Percentiles rank a stretch among this genome's conserved stretches.
These are phyloP conservation scores for Quercus ilex DNA, from an alignment of 306 rosid genomes.

Conservation along the genomic window DNA sequence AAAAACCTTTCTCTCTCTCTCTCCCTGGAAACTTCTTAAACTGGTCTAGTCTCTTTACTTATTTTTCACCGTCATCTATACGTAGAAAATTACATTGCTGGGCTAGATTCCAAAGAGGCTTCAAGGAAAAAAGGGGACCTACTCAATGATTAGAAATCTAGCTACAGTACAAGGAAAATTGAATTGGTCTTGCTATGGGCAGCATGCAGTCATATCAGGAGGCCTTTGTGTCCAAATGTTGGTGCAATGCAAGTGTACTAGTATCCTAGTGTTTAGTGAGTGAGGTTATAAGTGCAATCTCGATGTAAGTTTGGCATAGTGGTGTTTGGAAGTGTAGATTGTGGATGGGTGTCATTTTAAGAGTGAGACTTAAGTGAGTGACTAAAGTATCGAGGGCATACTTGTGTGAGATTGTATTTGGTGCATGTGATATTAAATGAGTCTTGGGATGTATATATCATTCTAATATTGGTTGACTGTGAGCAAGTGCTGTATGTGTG, in stretches of 20 bases:
- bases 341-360: too few species aligned
- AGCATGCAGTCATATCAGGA: too few species aligned
- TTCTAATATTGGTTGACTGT: not conserved
- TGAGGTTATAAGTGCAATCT: too few species aligned
- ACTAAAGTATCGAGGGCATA: not conserved
- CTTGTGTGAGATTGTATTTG: not conserved
- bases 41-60: not conserved
- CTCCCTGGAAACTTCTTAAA: not conserved
- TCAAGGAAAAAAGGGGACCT: not conserved
- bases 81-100: not conserved
- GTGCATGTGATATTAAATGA: not conserved
- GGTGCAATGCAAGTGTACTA: too few species aligned
- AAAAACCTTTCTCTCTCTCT: not conserved
- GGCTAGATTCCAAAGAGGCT: not conserved
- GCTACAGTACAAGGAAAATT: not conserved
- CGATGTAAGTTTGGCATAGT: too few species aligned
- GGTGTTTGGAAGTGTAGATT: too few species aligned
- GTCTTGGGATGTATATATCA: not conserved
- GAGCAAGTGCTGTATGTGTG: not conserved
- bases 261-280: too few species aligned
- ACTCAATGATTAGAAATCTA: not conserved
- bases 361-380: too few species aligned
- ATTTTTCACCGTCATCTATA: not conserved
- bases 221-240: too few species aligned
- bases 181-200: too few species aligned